These are phyloP conservation scores for Monosporascus sp. DNA, from an alignment of 2,329 filamentous ascomycete species.

Conservation along the genomic window DNA sequence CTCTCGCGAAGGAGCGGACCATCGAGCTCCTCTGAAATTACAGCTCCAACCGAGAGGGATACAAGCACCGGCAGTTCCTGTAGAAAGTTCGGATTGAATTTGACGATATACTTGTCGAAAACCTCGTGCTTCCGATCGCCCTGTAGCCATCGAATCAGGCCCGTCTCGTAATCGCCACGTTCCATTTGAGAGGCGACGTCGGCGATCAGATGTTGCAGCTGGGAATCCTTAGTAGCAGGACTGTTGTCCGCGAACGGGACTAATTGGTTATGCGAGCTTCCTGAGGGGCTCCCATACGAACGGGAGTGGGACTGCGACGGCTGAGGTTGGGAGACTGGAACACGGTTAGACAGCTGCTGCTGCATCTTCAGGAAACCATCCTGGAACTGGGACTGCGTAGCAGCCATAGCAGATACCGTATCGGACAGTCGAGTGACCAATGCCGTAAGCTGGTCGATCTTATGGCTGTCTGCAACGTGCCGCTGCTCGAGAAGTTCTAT, in stretches of 20 bases:
- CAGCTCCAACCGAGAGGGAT: conserved; percentile 59
- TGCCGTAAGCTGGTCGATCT: conserved; percentile 67
- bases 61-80: conserved; percentile 55
- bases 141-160: conserved; percentile 63
- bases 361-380: conserved; percentile 55
- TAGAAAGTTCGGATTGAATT: conserved; percentile 47
- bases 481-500: conserved; percentile 44
- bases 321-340: conserved; percentile 16
- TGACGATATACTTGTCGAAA: conserved; percentile 50
- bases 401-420: conserved; percentile 64
- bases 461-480: conserved; percentile 50
- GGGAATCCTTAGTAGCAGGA: conserved; percentile 42
- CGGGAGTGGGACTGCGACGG: conserved; percentile 10
- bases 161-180: conserved; percentile 55
- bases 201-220: conserved; percentile 50
- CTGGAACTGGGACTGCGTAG: conserved; percentile 64
- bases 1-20: conserved; percentile 49
- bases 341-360: conserved; percentile 38
- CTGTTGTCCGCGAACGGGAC: conserved; percentile 35
- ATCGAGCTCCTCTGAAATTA: conserved; percentile 54
- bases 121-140: conserved; percentile 56
- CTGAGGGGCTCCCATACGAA: conserved; percentile 22
- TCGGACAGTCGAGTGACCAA: conserved; percentile 62
- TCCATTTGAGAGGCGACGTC: conserved; percentile 59
- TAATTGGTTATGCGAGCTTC: conserved; percentile 29